Evolutionary conservation across 2,329 filamentous ascomycete species (phyloP).

Genomic region (Mycocentrospora acerina): DNA sequence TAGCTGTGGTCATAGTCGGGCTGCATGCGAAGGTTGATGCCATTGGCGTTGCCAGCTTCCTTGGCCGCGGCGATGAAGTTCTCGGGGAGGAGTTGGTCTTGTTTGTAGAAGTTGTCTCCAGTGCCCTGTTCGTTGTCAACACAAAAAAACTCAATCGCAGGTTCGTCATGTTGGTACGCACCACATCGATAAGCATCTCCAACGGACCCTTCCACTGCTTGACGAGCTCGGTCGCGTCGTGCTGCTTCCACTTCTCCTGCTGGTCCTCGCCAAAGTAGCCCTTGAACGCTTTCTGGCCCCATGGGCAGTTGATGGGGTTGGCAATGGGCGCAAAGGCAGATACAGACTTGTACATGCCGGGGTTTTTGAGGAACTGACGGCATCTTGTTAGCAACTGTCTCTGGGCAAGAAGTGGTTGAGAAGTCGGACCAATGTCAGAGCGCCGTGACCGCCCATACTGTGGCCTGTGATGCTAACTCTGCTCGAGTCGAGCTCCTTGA

Average conservation of each 20-base stretch:
- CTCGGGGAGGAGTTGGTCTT: slow-evolving; percentile 88
- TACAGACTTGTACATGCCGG: slow-evolving; percentile 83
- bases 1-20: slow-evolving; percentile 96
- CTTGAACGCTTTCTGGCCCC: slow-evolving; percentile 92
- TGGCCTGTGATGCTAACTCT: slow-evolving; percentile 87
- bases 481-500: slow-evolving; percentile 67
- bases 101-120: slow-evolving; percentile 94
- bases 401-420: background rate
- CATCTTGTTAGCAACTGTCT: slow-evolving; percentile 5
- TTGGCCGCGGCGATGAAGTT: slow-evolving; percentile 82
- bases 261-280: slow-evolving; percentile 83
- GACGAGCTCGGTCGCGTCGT: slow-evolving; percentile 90
- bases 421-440: slow-evolving; percentile 68
- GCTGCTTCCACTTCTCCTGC: slow-evolving; percentile 76
- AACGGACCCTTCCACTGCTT: slow-evolving; percentile 72
- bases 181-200: slow-evolving; percentile 83
- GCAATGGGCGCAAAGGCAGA: slow-evolving; percentile 88
- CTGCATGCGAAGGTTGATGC: slow-evolving; percentile 80
- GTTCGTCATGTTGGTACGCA: slow-evolving; percentile 47
- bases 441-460: slow-evolving; percentile 96
- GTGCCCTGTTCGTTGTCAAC: slow-evolving; percentile 64
- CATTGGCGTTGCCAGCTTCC: slow-evolving; percentile 68
- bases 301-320: slow-evolving; percentile 83
- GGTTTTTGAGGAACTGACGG: slow-evolving; percentile 77
- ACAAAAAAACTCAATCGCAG: background rate